Base-by-base conservation (phyloP, 148 eudicot genomes). In the Chenopodium suecicum region DNA sequence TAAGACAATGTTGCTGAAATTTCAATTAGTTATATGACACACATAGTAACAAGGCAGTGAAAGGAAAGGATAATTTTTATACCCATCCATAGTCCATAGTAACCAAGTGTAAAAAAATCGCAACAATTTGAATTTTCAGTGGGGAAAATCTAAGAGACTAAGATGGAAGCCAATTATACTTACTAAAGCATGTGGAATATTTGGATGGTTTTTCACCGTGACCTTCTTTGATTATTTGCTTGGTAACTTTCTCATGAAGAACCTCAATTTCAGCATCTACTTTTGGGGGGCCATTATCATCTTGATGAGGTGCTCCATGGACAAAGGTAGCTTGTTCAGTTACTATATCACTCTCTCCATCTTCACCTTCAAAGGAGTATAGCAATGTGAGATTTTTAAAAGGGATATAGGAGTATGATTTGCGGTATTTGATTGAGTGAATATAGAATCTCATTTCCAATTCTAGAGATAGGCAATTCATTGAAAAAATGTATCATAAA, bases 171-270 rank as follows among this genome's bases (percentile, higher is more conserved):
- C 16, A 9, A 41, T 19, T 46, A 67, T 64, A 85, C 92, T 90
- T 84, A 96, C 99, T 74, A 80, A 96, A 96, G 90, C 98, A 96
- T 67, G 99, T 96, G n/a, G 99, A 90, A 84, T 96, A 96, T 83
- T 91, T 96, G 83, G 97, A 92, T 79, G 99, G 99, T 83, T 94
- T 96, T 78, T 91, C 91, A 81, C 97, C 99, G 88, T 94, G 95
- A 69, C 99, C 98, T 86, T 91, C 95, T 83, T 92, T 96, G 66
- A 96, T 90, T 70, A 92, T 86, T 87, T 93, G 98, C 87, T 96
- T 96, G 19, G 90, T 91, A 74, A 96, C 98, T 89, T 94, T 92
- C 87, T 92, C 97, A 47, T 89, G 93, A 70, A 96, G 91, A 81
- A 89, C 86, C 86, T 91, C 97, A 58, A 89, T 88, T 76, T 82